Base-by-base conservation (phyloP, 139 green algal species). In the Astrephomene gubernaculifera region DNA sequence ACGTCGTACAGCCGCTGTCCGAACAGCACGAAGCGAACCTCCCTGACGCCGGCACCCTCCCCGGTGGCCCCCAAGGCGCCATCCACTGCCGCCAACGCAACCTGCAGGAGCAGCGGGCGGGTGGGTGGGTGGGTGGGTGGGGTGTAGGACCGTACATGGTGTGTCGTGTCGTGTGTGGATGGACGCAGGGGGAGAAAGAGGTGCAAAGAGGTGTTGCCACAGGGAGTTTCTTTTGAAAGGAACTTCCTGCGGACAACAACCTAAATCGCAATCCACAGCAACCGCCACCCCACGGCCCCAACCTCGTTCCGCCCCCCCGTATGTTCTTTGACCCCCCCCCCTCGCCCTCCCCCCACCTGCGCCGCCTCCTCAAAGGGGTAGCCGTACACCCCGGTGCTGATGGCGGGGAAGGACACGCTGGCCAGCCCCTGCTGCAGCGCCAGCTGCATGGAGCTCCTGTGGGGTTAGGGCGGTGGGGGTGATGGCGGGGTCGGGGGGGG, bases 361-460 rank as follows among this genome's bases (percentile, higher is more conserved):
- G 94, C 95, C 14, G 95, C 95, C 49, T 94, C 83, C 7, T 87
- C 39, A 1, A 92, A 63, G 0, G 96, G 95, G 86, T 98, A 98
- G 6, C 92, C 94, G 85, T 92, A 98, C 31, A 98, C 91, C 2
- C 96, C 96, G 19, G 94, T 98, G 83, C 86, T 94, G 86, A 98
- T 97, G 53, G 95, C 96, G 0, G 96, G 95, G 85, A 98, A 98
- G 19, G 95, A 95, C 5, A 98, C 53, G 9, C 84, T 92, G 29
- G 83, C 82, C 9, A 98, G 71, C 0, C 71, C 64, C 35, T 93
- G 29, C 76, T 95, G 57, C 53, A 90, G 93, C 4, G 94, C 94
- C 4, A 96, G 83, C 57, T 82, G 63, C 49, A 96, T 68, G 24
- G 88, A 95, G 43, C 41, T 87, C 80, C 90, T 94, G 87, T 43